Percentiles rank a stretch among this genome's conserved stretches.
Evolutionary conservation across 257 asterid genomes (phyloP).

Genomic region (Solanum ossicruentum): DNA sequence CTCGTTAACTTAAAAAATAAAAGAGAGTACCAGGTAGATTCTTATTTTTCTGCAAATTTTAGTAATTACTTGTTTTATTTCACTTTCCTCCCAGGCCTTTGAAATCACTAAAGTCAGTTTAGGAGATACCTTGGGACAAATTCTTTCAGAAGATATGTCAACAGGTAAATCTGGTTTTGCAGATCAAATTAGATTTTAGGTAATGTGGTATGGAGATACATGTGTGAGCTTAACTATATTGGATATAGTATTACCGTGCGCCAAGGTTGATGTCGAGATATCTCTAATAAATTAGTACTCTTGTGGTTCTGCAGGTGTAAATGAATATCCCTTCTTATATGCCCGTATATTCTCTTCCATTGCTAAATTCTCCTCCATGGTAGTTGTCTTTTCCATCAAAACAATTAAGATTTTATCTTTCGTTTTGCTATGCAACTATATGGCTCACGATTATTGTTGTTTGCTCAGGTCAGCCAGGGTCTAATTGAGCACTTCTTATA

Average conservation of each 20-base stretch:
- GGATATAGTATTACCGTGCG: not conserved
- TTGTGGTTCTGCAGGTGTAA: slow-evolving; percentile 39
- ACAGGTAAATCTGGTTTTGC: slow-evolving; percentile 35
- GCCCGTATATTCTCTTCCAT: slow-evolving; percentile 85
- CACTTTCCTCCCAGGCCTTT: slow-evolving; percentile 37
- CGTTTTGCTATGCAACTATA: slow-evolving; percentile 2
- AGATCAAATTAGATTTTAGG: slow-evolving; percentile 4
- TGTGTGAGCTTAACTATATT: not conserved
- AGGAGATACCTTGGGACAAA: slow-evolving; percentile 54
- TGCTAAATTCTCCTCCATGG: slow-evolving; percentile 79
- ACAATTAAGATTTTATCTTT: slow-evolving; percentile 4
- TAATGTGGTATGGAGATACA: not conserved
- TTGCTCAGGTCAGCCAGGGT: slow-evolving; percentile 58
- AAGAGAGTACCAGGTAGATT: not conserved
- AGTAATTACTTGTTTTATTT: not conserved
- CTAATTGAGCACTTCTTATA: slow-evolving; percentile 52
- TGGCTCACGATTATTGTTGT: not conserved
- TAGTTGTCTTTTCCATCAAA: slow-evolving; percentile 15
- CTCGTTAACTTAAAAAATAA: not conserved
- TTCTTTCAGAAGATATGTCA: slow-evolving; percentile 71
- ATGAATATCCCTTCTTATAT: slow-evolving; percentile 76
- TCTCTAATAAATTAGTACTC: not conserved
- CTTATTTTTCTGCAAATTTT: not conserved
- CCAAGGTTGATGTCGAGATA: not conserved
- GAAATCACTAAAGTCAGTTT: slow-evolving; percentile 24